Evolutionary conservation across 2,329 filamentous ascomycete genomes (phyloP), one percentile per base, ranked within the genome.

Genomic region (Colletotrichum neosansevieriae): DNA sequence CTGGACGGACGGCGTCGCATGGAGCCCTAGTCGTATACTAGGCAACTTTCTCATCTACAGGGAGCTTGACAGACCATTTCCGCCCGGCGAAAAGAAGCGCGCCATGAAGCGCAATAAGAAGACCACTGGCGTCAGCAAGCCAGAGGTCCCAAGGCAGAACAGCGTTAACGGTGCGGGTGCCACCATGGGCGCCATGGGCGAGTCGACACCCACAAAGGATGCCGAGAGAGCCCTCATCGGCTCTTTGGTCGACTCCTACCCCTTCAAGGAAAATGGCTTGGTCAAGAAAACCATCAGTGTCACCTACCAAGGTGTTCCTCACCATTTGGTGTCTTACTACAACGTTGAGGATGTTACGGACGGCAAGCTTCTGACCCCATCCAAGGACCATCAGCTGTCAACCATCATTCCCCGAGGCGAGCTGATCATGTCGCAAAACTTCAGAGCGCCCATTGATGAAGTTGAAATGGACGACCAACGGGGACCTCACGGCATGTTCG

Each of bases 221-320:
- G 70, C 56, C n/a, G 53, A 67, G 15, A 67, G 72, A 2, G 71
- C 63, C n/a, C 42, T 69, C 17, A 63, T 69, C 19, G 44, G 83
- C 79, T 97, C 94, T 1, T 84, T 97, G 12, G 88, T 95, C n/a
- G 94, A 97, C 79, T 94, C 92, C 0, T 97, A 97, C 74, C 89
- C 90, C 36, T 97, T 97, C 85, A 96, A 96, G 75, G 84, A 89
- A 13, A 87, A 89, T 1, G 94, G 94, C 0, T 81, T 98, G 45
- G 88, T 97, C 71, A 98, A 98, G 85, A 97, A 97, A 83, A 97
- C 94, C 0, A 94, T 97, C 79, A 95, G 91, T 73, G 88, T 97
- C 44, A 89, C 87, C 2, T 89, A 91, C 58, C 86, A 91, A 29
- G 91, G 91, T 2, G 87, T 94, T 2, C 90, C 89, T 2, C 94